Conservation (phyloP, 345 rosid genomes). For the Isatis tinctoria region DNA sequence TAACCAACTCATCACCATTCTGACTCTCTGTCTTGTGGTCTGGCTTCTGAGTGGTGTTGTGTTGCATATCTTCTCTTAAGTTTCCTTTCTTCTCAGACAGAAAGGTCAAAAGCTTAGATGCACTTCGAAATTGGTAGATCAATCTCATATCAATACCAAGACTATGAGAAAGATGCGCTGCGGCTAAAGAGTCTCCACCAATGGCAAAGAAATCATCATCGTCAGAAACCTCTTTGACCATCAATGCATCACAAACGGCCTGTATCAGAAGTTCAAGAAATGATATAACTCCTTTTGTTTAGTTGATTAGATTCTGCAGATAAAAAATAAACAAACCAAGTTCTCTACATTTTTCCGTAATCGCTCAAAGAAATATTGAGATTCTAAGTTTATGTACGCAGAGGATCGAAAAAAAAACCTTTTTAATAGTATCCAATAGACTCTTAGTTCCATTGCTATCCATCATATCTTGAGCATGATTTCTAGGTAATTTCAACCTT, state of each 20-base stretch:
- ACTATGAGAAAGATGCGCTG: constrained; percentile 79
- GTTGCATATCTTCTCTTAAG: constrained; percentile 22
- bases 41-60: constrained; percentile 25
- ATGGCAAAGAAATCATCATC: constrained; percentile 77
- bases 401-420: constrained; percentile 41
- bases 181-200: constrained; percentile 90
- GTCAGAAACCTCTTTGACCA: constrained; percentile 60
- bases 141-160: constrained; percentile 79
- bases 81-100: constrained; percentile 42
- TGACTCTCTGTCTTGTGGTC: constrained; percentile 30
- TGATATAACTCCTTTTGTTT: constrained; percentile 1
- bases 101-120: constrained; percentile 53
- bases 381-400: neutral
- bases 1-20: constrained; percentile 25
- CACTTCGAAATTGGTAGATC: constrained; percentile 68
- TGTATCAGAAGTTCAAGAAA: constrained; percentile 31
- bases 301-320: constrained; percentile 4
- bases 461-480: constrained; percentile 33
- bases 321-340: neutral
- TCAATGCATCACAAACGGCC: constrained; percentile 74
- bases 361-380: neutral
- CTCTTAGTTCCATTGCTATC: constrained; percentile 15
- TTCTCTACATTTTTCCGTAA: neutral
- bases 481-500: constrained; percentile 25
- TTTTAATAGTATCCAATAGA: constrained; percentile 55